Conservation (phyloP, 192 early-diverging fungal genomes). For the Entrophospora sp. region DNA sequence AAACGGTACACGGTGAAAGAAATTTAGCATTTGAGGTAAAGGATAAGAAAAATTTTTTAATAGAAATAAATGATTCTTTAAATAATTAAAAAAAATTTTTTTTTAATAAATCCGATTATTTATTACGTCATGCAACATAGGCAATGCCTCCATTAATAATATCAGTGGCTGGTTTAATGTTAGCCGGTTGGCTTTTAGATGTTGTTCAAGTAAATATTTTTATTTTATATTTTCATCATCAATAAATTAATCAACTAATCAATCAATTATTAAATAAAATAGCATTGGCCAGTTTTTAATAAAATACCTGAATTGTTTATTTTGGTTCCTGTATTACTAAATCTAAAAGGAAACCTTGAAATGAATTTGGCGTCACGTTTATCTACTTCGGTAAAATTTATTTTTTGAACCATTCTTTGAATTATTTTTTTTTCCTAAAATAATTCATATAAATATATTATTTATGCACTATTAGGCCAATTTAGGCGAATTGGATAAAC, state of each 20-base stretch:
- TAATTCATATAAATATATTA: too few species aligned
- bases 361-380: constrained; percentile 84
- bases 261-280: background rate
- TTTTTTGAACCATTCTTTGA: too few species aligned
- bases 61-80: background rate
- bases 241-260: background rate
- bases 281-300: constrained; percentile 63
- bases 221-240: background rate
- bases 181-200: constrained; percentile 65
- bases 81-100: too few species aligned
- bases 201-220: constrained; percentile 41
- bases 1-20: background rate
- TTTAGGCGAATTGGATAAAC: constrained; percentile 54
- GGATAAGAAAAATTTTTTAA: background rate
- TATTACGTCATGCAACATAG: constrained; percentile 22
- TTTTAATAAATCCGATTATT: too few species aligned
- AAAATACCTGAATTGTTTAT: constrained; percentile 69
- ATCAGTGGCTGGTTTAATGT: constrained; percentile 58
- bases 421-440: too few species aligned
- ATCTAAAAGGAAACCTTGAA: constrained; percentile 88
- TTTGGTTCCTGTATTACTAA: constrained; percentile 75
- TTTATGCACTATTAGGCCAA: constrained; percentile 40
- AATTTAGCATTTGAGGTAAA: constrained; percentile 11
- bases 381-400: constrained; percentile 67
- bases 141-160: constrained; percentile 59